Evolutionary conservation across 441 rosid species (phyloP).

Genomic region (Aquilaria agallochum): DNA sequence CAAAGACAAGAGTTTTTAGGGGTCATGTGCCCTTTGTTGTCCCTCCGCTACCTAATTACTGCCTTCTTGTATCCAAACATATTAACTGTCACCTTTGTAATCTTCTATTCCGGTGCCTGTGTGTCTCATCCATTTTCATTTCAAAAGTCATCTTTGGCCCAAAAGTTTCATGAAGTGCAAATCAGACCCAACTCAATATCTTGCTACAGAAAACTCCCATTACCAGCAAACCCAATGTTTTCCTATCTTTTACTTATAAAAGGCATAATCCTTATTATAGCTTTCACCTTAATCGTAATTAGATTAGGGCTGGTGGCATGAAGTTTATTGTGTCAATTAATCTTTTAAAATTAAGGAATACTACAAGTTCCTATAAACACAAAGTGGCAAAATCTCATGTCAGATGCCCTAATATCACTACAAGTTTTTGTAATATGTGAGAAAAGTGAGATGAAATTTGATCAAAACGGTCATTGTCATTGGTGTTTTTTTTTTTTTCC

Average conservation of each 20-base stretch:
- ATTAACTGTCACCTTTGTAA: background rate
- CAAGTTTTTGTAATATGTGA: too few relatives aligned
- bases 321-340: too few relatives aligned
- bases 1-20: background rate
- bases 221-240: background rate
- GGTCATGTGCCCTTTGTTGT: background rate
- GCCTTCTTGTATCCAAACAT: conserved; percentile 1
- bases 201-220: too few relatives aligned
- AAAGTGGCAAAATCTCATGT: too few relatives aligned
- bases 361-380: too few relatives aligned
- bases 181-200: too few relatives aligned
- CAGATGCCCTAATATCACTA: too few relatives aligned
- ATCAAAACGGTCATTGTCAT: too few relatives aligned
- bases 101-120: background rate
- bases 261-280: background rate
- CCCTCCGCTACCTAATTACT: background rate
- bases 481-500: too few relatives aligned
- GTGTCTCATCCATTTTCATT: conserved; percentile 4
- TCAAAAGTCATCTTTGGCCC: background rate
- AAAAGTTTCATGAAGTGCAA: background rate
- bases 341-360: too few relatives aligned
- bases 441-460: too few relatives aligned
- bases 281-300: background rate
- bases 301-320: background rate
- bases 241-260: conserved; percentile 2